These are phyloP conservation scores for Venturia carpophila DNA, from an alignment of 2,329 filamentous ascomycete species.

Conservation along the genomic window DNA sequence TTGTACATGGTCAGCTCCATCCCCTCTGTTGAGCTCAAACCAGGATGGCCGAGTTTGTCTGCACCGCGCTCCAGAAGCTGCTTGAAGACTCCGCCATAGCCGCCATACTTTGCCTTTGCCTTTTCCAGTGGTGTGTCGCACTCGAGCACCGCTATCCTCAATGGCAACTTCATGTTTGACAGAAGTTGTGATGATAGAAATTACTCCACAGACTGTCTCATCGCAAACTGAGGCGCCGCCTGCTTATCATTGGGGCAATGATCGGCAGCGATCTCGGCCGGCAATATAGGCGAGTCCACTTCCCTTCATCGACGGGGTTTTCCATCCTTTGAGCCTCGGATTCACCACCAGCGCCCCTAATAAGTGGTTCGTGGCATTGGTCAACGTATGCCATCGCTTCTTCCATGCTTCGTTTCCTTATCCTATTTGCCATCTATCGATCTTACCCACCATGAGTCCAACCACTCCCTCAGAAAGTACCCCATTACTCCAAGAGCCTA, in stretches of 20 bases:
- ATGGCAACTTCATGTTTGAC: conserved; percentile 21
- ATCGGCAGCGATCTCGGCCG: conserved; percentile 7
- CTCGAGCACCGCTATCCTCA: conserved; percentile 82
- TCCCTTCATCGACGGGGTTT: not conserved
- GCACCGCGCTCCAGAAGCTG: conserved; percentile 46
- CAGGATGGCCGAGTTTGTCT: conserved; percentile 36
- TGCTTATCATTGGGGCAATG: not conserved
- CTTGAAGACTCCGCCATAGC: conserved; percentile 59
- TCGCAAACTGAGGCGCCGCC: not conserved
- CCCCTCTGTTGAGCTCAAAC: conserved; percentile 29
- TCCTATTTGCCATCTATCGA: not conserved
- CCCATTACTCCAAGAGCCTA: conserved; percentile 3
- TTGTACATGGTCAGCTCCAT: conserved; percentile 60
- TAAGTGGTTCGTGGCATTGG: no score
- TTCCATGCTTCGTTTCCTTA: not conserved
- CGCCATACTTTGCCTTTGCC: conserved; percentile 56
- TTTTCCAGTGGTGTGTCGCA: conserved; percentile 68
- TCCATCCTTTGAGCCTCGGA: not conserved
- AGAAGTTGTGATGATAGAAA: not conserved
- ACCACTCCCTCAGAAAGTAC: not conserved
- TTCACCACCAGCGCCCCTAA: not conserved
- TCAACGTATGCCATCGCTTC: not conserved
- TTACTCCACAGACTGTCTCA: not conserved
- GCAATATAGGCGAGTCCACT: not conserved
- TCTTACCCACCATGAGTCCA: not conserved